Evolutionary conservation across 2,329 filamentous ascomycete species (phyloP).

Genomic region (Trichophyton simii): DNA sequence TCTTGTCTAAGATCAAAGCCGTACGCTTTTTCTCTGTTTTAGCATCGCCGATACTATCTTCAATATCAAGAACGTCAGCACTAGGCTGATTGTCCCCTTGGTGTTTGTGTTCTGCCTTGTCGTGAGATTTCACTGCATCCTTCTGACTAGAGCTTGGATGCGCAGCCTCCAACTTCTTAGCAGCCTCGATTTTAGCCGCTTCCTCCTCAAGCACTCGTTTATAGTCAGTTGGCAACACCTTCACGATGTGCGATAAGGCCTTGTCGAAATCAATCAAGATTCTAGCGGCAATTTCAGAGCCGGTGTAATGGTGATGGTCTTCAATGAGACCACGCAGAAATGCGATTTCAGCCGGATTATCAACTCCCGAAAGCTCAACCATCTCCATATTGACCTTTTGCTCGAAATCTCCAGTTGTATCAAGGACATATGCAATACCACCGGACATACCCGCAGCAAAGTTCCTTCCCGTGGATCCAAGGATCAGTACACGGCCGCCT

Average conservation of each 20-base stretch:
- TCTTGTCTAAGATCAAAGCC: conserved; percentile 92
- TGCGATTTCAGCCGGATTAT: conserved; percentile 78
- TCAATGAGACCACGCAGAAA: conserved; percentile 85
- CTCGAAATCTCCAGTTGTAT: conserved; percentile 78
- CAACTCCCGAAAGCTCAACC: conserved; percentile 77
- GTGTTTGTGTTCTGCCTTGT: conserved; percentile 46
- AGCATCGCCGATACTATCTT: conserved; percentile 76
- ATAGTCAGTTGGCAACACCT: conserved; percentile 89
- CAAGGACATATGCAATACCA: conserved; percentile 88
- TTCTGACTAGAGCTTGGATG: conserved; percentile 30
- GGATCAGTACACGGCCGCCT: conserved; percentile 74
- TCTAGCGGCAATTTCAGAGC: conserved; percentile 83
- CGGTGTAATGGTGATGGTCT: conserved; percentile 96
- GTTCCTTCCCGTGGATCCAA: conserved; percentile 86
- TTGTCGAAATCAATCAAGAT: conserved; percentile 92
- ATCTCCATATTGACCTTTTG: conserved; percentile 95
- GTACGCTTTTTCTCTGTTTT: conserved; percentile 82
- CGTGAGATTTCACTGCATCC: background rate
- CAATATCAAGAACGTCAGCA: conserved; percentile 67
- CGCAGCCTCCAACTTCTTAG: conserved; percentile 67
- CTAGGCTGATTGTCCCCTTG: conserved; percentile 55
- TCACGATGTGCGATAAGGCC: conserved; percentile 79
- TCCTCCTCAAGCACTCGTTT: conserved; percentile 84
- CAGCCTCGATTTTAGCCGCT: conserved; percentile 69
- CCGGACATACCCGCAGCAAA: conserved; percentile 98